Evolutionary conservation across 1,284 basidiomycete species (phyloP).

Genomic region (Ganoderma sp.): DNA sequence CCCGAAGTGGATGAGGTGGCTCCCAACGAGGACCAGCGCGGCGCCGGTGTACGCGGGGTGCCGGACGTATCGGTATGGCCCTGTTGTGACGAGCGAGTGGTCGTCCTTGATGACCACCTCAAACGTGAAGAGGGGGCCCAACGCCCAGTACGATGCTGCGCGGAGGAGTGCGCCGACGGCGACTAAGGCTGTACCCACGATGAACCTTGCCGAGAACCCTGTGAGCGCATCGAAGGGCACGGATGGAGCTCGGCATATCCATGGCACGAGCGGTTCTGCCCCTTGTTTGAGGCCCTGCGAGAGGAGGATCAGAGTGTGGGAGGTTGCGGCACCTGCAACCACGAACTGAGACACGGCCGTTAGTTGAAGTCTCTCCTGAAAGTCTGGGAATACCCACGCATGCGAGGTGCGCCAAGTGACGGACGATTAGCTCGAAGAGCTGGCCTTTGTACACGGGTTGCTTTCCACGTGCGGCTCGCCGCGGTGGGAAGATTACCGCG

Average conservation of each 20-base stretch:
- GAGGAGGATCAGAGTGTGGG: constrained; percentile 26
- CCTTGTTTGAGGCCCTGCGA: constrained; percentile 33
- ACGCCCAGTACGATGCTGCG: constrained; percentile 30
- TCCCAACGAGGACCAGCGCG: constrained; percentile 36
- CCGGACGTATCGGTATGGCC: constrained; percentile 38
- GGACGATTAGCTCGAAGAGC: constrained; percentile 18
- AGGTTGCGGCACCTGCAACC: constrained; percentile 1
- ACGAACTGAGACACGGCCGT: background rate
- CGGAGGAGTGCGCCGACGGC: constrained; percentile 29
- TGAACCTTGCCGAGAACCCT: constrained; percentile 21
- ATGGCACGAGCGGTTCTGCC: background rate
- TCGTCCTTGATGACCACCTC: constrained; percentile 34
- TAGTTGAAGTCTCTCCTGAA: background rate
- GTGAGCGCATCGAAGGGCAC: constrained; percentile 1
- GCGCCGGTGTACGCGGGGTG: constrained; percentile 39
- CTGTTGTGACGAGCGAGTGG: constrained; percentile 35
- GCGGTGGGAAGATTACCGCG: too few species aligned
- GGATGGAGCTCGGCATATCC: background rate
- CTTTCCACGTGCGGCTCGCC: background rate
- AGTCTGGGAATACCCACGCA: background rate
- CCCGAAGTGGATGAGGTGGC: constrained; percentile 21
- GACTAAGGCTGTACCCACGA: constrained; percentile 5
- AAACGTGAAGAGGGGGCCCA: constrained; percentile 38
- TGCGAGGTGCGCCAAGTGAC: constrained; percentile 10
- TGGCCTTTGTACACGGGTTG: constrained; percentile 16